Evolutionary conservation across 106 monocot species (phyloP).

Genomic region (Gastrodia elata): DNA sequence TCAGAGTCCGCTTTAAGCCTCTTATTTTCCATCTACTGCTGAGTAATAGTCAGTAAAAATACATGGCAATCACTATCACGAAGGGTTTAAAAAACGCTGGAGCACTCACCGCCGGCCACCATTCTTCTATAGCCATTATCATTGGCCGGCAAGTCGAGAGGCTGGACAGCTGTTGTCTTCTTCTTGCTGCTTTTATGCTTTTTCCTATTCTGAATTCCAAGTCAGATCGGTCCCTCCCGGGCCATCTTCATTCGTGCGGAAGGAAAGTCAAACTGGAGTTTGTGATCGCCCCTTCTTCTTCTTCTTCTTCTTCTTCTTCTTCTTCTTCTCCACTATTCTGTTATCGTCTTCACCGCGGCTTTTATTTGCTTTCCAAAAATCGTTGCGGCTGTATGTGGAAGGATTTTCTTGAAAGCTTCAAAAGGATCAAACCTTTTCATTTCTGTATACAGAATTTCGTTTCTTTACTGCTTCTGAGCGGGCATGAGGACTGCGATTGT

Average conservation of each 20-base stretch:
- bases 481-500: neutral
- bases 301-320: neutral
- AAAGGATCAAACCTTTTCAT: neutral
- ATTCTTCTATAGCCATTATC: neutral
- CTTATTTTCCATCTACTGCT: no score
- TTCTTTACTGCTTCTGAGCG: neutral
- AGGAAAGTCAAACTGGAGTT: neutral
- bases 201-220: neutral
- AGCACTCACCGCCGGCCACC: neutral
- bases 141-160: neutral
- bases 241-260: neutral
- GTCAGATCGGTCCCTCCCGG: neutral
- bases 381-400: constrained; percentile 1
- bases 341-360: neutral
- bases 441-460: neutral
- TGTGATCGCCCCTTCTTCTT: neutral
- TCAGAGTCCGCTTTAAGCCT: no score
- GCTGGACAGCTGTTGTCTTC: neutral
- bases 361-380: neutral
- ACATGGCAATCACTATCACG: constrained; percentile 1
- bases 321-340: neutral
- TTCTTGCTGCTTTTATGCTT: neutral
- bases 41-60: neutral
- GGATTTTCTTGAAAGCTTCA: neutral
- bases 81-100: neutral